Evolutionary conservation across 129 eudicot species (phyloP).

Genomic region (Rutidosis leptorrhynchoides): DNA sequence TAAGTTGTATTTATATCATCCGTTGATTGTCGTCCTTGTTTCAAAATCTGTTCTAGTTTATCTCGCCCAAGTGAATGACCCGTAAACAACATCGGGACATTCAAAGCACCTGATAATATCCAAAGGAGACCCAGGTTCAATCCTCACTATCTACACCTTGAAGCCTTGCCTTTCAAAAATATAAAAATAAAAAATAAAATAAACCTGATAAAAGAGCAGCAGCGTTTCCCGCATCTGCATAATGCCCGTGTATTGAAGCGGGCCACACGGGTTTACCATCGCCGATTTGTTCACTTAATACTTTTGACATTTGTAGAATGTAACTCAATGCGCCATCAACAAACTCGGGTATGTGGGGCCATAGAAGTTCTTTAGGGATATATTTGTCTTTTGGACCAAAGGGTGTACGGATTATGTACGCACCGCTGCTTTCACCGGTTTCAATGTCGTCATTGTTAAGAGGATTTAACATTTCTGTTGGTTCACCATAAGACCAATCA

Average conservation of each 20-base stretch:
- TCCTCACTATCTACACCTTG: too few relatives aligned
- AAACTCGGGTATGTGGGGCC: constrained; percentile 85
- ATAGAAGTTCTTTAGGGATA: constrained; percentile 68
- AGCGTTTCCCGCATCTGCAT: constrained; percentile 83
- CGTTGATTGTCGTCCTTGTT: constrained; percentile 70
- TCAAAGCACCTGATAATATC: constrained; percentile 84
- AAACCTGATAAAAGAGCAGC: constrained; percentile 84
- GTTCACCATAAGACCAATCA: constrained; percentile 79
- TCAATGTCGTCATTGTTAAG: constrained; percentile 33
- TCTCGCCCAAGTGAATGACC: constrained; percentile 93
- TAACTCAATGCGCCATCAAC: constrained; percentile 82
- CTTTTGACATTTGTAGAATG: constrained; percentile 72
- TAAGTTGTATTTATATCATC: constrained; percentile 71
- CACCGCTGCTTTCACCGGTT: constrained; percentile 78
- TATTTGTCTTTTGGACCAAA: constrained; percentile 82
- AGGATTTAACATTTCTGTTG: constrained; percentile 68
- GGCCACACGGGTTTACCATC: constrained; percentile 79
- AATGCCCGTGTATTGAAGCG: constrained; percentile 77
- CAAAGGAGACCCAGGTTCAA: too few relatives aligned
- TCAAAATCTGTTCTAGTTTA: constrained; percentile 77
- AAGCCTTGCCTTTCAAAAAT: too few relatives aligned
- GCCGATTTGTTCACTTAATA: constrained; percentile 76
- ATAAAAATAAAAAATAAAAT: too few relatives aligned
- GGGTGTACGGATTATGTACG: constrained; percentile 85
- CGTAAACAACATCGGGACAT: constrained; percentile 87